These are phyloP conservation scores for Coniella lustricola DNA, from an alignment of 2,329 filamentous ascomycete genomes.

Conservation along the genomic window DNA sequence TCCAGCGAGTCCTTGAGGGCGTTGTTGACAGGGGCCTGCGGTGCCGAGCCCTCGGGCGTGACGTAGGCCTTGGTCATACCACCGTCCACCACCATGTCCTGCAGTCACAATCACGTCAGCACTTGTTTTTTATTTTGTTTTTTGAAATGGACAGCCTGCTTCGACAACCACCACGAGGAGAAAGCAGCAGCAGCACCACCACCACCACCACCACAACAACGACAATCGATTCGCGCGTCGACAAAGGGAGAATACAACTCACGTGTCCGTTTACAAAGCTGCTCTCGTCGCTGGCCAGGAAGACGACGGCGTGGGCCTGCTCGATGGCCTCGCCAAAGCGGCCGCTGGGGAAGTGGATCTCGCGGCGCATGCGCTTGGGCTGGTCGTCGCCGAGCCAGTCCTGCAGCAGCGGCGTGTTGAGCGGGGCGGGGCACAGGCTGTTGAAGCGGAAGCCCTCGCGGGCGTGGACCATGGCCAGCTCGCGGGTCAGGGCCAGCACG, in stretches of 20 bases:
- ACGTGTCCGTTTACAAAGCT: constrained; percentile 72
- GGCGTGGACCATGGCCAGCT: constrained; percentile 87
- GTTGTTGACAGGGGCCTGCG: constrained; percentile 52
- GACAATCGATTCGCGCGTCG: no score
- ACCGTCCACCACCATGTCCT: constrained; percentile 91
- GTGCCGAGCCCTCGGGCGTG: constrained; percentile 54
- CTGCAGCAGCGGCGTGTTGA: constrained; percentile 88
- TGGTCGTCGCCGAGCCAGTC: constrained; percentile 88
- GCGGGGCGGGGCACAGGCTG: constrained; percentile 77
- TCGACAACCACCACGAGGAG: no score
- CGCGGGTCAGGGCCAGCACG: constrained; percentile 81
- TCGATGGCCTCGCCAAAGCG: constrained; percentile 91
- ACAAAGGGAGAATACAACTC: background rate
- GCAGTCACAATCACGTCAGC: constrained; percentile 23
- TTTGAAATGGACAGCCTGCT: no score
- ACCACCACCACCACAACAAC: no score
- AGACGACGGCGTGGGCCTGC: constrained; percentile 83
- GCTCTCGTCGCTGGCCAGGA: constrained; percentile 80
- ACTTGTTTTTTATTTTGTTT: no score
- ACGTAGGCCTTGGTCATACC: constrained; percentile 92
- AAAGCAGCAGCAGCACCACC: no score
- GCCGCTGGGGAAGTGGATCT: constrained; percentile 83
- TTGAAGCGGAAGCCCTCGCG: constrained; percentile 88
- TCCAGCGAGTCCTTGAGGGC: constrained; percentile 43
- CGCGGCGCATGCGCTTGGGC: constrained; percentile 72